These are phyloP conservation scores for Neofusicoccum parvum DNA, from an alignment of 2,329 filamentous ascomycete species.

Conservation along the genomic window DNA sequence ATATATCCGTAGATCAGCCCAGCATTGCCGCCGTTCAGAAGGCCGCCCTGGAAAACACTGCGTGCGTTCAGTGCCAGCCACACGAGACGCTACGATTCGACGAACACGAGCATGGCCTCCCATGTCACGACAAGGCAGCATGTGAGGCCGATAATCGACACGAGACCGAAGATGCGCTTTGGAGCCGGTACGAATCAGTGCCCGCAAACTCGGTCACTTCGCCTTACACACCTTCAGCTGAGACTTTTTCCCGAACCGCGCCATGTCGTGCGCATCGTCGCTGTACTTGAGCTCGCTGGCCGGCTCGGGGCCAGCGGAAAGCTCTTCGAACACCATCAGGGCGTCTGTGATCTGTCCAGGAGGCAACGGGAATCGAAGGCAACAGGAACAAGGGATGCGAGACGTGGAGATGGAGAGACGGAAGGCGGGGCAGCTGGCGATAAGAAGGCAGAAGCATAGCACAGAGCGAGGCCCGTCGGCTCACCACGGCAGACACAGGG, in stretches of 20 bases:
- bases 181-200: not conserved
- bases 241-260: slow-evolving; percentile 30
- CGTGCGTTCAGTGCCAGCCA: not conserved
- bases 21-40: slow-evolving; percentile 38
- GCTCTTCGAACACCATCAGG: not conserved
- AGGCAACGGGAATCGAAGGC: too few relatives aligned
- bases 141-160: slow-evolving; percentile 40
- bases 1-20: slow-evolving; percentile 41
- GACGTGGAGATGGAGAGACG: too few relatives aligned
- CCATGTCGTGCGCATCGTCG: slow-evolving; percentile 17
- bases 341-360: not conserved
- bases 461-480: too few relatives aligned
- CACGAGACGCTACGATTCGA: not conserved
- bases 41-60: slow-evolving; percentile 23
- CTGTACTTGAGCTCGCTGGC: not conserved
- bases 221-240: slow-evolving; percentile 36
- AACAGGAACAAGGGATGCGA: too few relatives aligned
- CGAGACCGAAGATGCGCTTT: slow-evolving; percentile 40
- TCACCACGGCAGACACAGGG: not conserved
- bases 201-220: too few relatives aligned
- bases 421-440: not conserved
- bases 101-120: slow-evolving; percentile 42
- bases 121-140: slow-evolving; percentile 42
- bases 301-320: not conserved
- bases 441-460: not conserved